Evolutionary conservation across 305 asterid genomes (phyloP).

Genomic region (Fraxinus baroniana): DNA sequence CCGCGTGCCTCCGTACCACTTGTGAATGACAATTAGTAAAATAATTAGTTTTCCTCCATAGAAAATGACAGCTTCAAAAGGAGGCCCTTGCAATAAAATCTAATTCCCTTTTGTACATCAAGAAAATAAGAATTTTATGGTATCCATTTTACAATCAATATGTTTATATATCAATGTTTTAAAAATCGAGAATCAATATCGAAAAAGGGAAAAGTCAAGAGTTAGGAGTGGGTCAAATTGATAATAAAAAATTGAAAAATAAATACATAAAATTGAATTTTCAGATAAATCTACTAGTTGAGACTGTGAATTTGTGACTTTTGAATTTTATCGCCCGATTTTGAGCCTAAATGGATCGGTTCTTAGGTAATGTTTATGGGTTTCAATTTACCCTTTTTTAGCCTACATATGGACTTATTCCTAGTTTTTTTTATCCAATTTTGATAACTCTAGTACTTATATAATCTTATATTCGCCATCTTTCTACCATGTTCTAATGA

Average conservation of each 20-base stretch:
- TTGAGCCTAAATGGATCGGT: not conserved
- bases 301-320: not conserved
- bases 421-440: not conserved
- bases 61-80: constrained; percentile 25
- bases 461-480: not conserved
- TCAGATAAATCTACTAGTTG: not conserved
- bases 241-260: not conserved
- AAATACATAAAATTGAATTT: not conserved
- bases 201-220: not conserved
- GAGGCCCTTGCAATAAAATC: constrained; percentile 1
- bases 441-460: not conserved
- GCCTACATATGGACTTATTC: not conserved
- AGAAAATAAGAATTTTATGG: not conserved
- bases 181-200: not conserved
- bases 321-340: not conserved
- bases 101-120: not conserved
- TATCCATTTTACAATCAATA: not conserved
- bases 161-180: not conserved
- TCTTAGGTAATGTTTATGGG: not conserved
- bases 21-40: constrained; percentile 9
- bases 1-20: constrained; percentile 51
- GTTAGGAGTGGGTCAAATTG: not conserved
- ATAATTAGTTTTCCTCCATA: constrained; percentile 14
- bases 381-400: not conserved
- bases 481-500: not conserved